Percentiles rank a stretch among this genome's conserved stretches.
phyloP scores from a whole-genome alignment of 1,139 yeast genomes.

The Entelexis sorbosivorans region DNA sequence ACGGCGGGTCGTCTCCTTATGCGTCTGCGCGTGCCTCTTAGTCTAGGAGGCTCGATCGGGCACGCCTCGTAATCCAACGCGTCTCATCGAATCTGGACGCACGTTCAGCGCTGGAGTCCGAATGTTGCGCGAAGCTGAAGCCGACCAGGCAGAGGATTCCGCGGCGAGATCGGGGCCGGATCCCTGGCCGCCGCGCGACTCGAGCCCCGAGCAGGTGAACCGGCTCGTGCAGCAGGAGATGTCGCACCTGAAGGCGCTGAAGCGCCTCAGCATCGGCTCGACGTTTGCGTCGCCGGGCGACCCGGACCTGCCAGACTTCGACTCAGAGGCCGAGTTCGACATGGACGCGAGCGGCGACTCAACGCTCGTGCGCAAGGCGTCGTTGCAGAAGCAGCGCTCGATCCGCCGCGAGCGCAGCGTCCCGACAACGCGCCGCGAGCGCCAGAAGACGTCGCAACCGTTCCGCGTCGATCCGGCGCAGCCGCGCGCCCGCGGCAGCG shows the following conservation, averaged over 20 bases:
- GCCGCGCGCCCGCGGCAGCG: too few species aligned
- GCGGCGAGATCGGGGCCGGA: conserved; percentile 1
- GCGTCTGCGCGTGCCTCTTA: background rate
- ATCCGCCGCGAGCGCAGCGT: conserved; percentile 7
- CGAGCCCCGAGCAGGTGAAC: conserved; percentile 22
- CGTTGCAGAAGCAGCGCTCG: conserved; percentile 9
- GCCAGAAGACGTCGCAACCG: background rate
- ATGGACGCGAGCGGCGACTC: background rate
- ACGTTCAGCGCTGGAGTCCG: background rate
- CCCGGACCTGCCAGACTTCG: conserved; percentile 36
- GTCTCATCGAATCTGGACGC: background rate
- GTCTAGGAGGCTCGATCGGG: background rate
- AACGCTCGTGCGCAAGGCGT: conserved; percentile 8
- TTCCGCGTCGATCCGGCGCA: background rate
- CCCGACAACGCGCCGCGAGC: conserved; percentile 3
- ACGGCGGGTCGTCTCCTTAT: background rate
- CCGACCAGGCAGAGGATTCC: background rate
- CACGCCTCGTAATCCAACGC: conserved; percentile 2
- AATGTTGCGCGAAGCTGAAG: conserved; percentile 1
- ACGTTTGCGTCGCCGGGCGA: conserved; percentile 32
- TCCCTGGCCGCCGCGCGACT: conserved; percentile 10
- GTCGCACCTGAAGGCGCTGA: conserved; percentile 38
- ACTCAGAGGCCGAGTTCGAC: conserved; percentile 7
- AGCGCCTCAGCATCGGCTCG: conserved; percentile 40
- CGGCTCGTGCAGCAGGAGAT: conserved; percentile 42